Evolutionary conservation across 495 filamentous ascomycete species (phyloP).

Genomic region (Hypoxylon perforatum): DNA sequence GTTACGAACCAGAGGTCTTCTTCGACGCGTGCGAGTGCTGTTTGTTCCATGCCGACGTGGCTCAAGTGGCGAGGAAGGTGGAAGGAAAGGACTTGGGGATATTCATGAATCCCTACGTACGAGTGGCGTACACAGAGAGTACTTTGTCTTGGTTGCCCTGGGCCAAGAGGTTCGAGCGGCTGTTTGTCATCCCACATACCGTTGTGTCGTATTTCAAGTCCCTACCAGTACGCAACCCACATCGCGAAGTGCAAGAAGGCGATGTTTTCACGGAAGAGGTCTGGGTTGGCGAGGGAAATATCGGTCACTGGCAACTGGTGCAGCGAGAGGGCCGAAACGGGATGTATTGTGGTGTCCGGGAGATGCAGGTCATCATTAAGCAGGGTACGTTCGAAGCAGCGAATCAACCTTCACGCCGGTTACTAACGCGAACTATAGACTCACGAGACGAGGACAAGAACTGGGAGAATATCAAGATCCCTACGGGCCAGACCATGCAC

Average conservation of each 20-base stretch:
- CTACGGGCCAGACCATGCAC: conserved; percentile 40
- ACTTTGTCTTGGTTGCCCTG: conserved; percentile 67
- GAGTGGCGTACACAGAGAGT: conserved; percentile 68
- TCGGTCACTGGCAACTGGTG: conserved; percentile 38
- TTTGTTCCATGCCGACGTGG: conserved; percentile 78
- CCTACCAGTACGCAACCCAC: conserved; percentile 68
- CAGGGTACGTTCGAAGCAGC: conserved; percentile 20
- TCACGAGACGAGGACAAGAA: conserved; percentile 38
- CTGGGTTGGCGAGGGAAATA: conserved; percentile 54
- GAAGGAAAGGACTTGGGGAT: conserved; percentile 64
- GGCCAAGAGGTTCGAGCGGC: conserved; percentile 68
- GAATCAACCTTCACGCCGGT: not conserved
- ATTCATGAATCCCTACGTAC: conserved; percentile 79
- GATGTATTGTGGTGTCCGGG: conserved; percentile 50
- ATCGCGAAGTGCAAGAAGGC: conserved; percentile 65
- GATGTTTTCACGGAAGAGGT: conserved; percentile 64
- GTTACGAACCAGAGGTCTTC: conserved; percentile 70
- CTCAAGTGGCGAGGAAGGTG: conserved; percentile 46
- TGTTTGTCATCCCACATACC: conserved; percentile 65
- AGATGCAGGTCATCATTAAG: conserved; percentile 46
- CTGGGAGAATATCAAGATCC: conserved; percentile 48
- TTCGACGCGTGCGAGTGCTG: conserved; percentile 87
- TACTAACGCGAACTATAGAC: conserved; percentile 21
- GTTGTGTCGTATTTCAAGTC: conserved; percentile 64
- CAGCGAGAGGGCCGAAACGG: conserved; percentile 41